These are phyloP conservation scores for Hypoxylon sp. DNA, from an alignment of 2,329 filamentous ascomycete genomes.

Conservation along the genomic window DNA sequence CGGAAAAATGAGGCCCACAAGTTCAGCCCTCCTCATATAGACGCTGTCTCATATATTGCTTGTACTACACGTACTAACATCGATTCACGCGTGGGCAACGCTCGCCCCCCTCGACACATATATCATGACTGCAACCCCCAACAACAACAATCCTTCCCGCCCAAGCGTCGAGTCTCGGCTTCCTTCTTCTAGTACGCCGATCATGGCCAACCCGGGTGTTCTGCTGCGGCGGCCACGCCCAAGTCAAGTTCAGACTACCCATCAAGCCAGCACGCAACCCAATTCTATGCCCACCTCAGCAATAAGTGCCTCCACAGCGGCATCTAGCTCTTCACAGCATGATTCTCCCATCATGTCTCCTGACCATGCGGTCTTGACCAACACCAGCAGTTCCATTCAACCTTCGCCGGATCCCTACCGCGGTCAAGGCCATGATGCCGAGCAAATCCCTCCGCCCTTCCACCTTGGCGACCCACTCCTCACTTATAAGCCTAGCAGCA, in stretches of 20 bases:
- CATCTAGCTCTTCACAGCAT: conserved; percentile 69
- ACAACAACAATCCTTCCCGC: conserved; percentile 50
- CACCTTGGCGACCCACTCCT: conserved; percentile 82
- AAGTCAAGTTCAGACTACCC: conserved; percentile 64
- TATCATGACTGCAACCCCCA: conserved; percentile 56
- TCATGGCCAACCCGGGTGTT: conserved; percentile 61
- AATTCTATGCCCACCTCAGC: conserved; percentile 65
- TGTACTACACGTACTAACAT: conserved; percentile 46
- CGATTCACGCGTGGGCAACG: conserved; percentile 46
- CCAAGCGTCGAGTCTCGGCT: conserved; percentile 52
- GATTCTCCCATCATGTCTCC: conserved; percentile 72
- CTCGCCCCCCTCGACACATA: conserved; percentile 46
- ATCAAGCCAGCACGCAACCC: conserved; percentile 57
- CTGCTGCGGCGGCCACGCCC: conserved; percentile 62
- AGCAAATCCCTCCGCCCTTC: conserved; percentile 69
- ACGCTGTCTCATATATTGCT: conserved; percentile 50
- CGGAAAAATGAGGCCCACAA: conserved; percentile 54
- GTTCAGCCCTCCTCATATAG: conserved; percentile 52
- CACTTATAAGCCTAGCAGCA: conserved; percentile 71
- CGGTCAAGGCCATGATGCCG: conserved; percentile 68
- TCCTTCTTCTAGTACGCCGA: conserved; percentile 54
- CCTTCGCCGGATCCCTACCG: conserved; percentile 75
- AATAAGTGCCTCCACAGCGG: conserved; percentile 69
- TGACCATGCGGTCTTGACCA: conserved; percentile 65
- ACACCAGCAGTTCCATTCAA: conserved; percentile 73